Evolutionary conservation across 2,329 filamentous ascomycete genomes (phyloP).

Genomic region (Camillea tinctor): DNA sequence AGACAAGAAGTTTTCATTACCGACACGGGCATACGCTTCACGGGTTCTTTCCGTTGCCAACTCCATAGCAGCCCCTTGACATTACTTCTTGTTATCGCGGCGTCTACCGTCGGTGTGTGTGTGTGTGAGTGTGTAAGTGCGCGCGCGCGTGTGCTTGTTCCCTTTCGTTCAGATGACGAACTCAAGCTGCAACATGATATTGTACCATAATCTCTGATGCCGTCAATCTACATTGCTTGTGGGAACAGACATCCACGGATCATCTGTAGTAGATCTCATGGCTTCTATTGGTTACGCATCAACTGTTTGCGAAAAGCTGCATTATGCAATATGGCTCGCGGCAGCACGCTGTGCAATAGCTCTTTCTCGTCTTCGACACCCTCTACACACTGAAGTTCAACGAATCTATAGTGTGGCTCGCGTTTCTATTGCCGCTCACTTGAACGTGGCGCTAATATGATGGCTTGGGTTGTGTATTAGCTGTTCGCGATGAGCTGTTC

Average conservation of each 20-base stretch:
- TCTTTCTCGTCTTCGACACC: neutral
- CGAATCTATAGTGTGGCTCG: neutral
- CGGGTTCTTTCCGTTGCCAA: slow-evolving; percentile 7
- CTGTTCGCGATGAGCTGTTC: neutral
- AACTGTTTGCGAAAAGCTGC: slow-evolving; percentile 2
- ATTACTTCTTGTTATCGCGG: neutral
- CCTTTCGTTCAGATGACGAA: neutral
- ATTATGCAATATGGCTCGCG: slow-evolving; percentile 4
- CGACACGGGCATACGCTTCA: slow-evolving; percentile 13
- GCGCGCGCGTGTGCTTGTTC: no score
- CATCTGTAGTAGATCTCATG: neutral
- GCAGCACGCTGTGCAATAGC: slow-evolving; percentile 5
- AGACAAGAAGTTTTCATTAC: slow-evolving; percentile 7
- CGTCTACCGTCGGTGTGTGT: neutral
- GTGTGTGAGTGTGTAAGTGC: no score
- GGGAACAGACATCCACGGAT: slow-evolving; percentile 1
- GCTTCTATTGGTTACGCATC: neutral
- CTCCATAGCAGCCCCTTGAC: slow-evolving; percentile 5
- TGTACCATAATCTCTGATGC: neutral
- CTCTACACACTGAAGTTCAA: neutral
- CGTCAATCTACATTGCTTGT: neutral
- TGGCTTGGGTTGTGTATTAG: neutral
- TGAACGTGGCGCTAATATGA: neutral
- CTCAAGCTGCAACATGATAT: neutral
- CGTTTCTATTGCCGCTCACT: neutral